Base-by-base conservation (phyloP, 116 monocot species). In the Trichopus zeylanicus region DNA sequence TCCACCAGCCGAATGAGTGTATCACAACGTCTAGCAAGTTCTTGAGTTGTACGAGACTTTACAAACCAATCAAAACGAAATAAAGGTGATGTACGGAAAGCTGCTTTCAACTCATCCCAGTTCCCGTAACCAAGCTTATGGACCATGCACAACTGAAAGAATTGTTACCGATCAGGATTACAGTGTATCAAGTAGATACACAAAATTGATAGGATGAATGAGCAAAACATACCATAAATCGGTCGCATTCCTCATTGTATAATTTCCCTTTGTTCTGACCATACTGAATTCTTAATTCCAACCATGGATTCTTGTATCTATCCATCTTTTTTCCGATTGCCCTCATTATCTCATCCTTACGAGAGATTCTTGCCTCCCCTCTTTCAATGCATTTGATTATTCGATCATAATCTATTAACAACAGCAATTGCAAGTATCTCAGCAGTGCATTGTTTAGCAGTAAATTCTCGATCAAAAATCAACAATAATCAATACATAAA, bases 41-140 rank as follows among this genome's bases (percentile, higher is more conserved):
- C 98, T 70, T 98, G 98, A 56, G 87, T 87, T 25, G 98, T 98
- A 26, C 98, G 88, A 3, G 98, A 98, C 64, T 98, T 98, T 55
- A 98, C 98, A 82, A 98, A 98, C 98, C 98, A 98, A 61, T 98
- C 98, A 74, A 98, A 98, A 24, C 98, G 87, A 56, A 98, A 98
- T 46, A 98, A 72, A 6, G 98, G 88, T 20, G 98, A 98, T 9
- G 70, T 79, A 20, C 98, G 84, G 48, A 91, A 98, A 56, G 98
- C 91, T 53, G 91, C 78, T 65, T 91, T 98, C 35, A 98, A 63
- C 69, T 98, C 98, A 72, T 98, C 98, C 98, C 98, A 98, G 49
- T 87, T 87, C 64, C 98, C 98, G 67, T 98, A 98, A 21, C 98
- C 98, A 73, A 98, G 88, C 60, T 98, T 98, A 72, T 98, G 98